Conservation (phyloP, 106 monocot species). For the Acorus gramineus region DNA sequence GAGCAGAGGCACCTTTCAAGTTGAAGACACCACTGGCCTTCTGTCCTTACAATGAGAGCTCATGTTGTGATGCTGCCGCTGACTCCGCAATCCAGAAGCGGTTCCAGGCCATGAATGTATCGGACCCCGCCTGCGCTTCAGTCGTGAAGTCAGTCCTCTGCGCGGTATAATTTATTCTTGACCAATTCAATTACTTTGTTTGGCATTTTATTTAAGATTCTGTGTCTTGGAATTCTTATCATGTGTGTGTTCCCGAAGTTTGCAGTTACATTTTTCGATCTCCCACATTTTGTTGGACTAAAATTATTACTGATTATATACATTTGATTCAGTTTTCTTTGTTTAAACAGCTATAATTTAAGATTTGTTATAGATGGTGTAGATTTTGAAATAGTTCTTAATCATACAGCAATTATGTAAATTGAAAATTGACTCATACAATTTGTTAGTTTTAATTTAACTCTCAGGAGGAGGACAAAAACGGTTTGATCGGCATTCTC, state of each 20-base stretch:
- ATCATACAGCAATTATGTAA: too few relatives aligned
- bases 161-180: constrained; percentile 21
- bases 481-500: too few relatives aligned
- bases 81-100: constrained; percentile 40
- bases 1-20: constrained; percentile 49
- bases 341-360: too few relatives aligned
- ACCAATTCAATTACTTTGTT: not conserved
- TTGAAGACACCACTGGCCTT: constrained; percentile 55
- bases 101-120: constrained; percentile 58
- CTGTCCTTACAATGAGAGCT: constrained; percentile 61
- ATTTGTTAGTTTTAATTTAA: too few relatives aligned
- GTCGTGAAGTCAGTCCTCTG: constrained; percentile 48
- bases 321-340: too few relatives aligned
- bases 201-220: not conserved
- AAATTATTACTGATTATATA: not conserved
- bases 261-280: too few relatives aligned
- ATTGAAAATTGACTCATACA: too few relatives aligned
- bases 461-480: too few relatives aligned
- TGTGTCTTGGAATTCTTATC: not conserved
- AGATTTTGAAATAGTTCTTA: too few relatives aligned
- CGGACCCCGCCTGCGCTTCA: constrained; percentile 43
- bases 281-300: not conserved
- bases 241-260: too few relatives aligned
- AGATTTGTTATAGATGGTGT: too few relatives aligned
- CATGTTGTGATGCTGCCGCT: constrained; percentile 61